Conservation (phyloP, 2,329 filamentous ascomycete genomes). For the Juglanconis sp. region DNA sequence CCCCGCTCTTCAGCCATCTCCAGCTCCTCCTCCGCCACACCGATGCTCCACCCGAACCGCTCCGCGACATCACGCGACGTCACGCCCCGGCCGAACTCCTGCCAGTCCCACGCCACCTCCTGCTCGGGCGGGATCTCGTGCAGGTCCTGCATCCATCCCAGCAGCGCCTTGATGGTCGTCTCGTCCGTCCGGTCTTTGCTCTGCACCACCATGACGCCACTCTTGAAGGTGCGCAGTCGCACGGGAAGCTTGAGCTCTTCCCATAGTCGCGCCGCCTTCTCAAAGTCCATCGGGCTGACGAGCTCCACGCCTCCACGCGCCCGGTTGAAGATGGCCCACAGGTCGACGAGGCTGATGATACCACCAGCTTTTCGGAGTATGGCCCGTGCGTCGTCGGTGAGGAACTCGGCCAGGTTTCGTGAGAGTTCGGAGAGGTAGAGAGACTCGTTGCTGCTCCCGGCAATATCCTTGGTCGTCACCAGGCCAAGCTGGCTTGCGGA, state of each 20-base stretch:
- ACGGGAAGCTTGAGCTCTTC: constrained; percentile 83
- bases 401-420: constrained; percentile 80
- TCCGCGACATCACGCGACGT: constrained; percentile 88
- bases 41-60: constrained; percentile 93
- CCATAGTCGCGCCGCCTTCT: constrained; percentile 85
- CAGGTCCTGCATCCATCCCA: constrained; percentile 74
- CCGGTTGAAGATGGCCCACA: constrained; percentile 94
- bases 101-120: constrained; percentile 74
- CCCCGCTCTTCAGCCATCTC: constrained; percentile 96
- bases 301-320: constrained; percentile 91
- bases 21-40: constrained; percentile 90
- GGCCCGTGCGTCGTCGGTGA: constrained; percentile 79
- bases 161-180: constrained; percentile 74
- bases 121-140: constrained; percentile 62
- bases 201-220: constrained; percentile 91
- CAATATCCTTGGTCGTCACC: constrained; percentile 92
- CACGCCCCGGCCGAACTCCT: constrained; percentile 74
- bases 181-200: constrained; percentile 85
- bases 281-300: constrained; percentile 86
- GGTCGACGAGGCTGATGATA: constrained; percentile 83
- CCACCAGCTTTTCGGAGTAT: constrained; percentile 78
- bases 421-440: constrained; percentile 87
- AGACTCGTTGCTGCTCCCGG: constrained; percentile 73
- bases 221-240: constrained; percentile 83
- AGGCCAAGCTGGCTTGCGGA: constrained; percentile 82